phyloP scores from a whole-genome alignment of 208 protist species.

The Angomonas ambiguus region DNA sequence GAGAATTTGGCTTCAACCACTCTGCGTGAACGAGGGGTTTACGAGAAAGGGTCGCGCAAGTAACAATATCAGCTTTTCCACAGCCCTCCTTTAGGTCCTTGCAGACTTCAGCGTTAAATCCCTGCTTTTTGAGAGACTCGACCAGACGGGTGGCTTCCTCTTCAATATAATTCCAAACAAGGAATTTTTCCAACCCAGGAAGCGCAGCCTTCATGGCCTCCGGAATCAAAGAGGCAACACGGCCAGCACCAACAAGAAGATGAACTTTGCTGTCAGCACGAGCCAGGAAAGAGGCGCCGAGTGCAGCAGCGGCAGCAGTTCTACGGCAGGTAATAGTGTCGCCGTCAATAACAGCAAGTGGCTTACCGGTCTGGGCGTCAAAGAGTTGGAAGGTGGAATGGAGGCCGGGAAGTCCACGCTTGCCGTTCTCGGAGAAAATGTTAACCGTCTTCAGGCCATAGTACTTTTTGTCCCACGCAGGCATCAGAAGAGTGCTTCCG shows the following conservation, averaged over 20 bases:
- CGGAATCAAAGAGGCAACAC: slow-evolving; percentile 10
- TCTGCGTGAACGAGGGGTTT: slow-evolving; percentile 7
- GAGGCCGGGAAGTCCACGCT: slow-evolving; percentile 10
- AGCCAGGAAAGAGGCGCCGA: slow-evolving; percentile 11
- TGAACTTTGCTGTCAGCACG: slow-evolving; percentile 5
- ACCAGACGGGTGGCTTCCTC: slow-evolving; percentile 2
- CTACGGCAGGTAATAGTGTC: slow-evolving; percentile 16
- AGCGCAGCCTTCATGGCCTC: slow-evolving; percentile 6
- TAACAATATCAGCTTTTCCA: slow-evolving; percentile 5
- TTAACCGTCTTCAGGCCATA: slow-evolving; percentile 19
- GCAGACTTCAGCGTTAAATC: slow-evolving; percentile 4
- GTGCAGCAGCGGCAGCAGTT: slow-evolving; percentile 12
- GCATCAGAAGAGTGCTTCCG: slow-evolving; percentile 13
- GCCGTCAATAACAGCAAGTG: slow-evolving; percentile 11
- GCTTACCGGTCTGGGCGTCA: slow-evolving; percentile 13
- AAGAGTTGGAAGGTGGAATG: slow-evolving; percentile 15
- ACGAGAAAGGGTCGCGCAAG: slow-evolving; percentile 3
- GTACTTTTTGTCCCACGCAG: slow-evolving; percentile 17
- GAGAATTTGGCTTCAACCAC: slow-evolving; percentile 11
- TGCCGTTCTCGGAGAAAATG: slow-evolving; percentile 12
- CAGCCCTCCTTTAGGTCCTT: slow-evolving; percentile 9
- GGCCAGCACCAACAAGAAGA: slow-evolving; percentile 10
- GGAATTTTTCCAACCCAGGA: slow-evolving; percentile 1
- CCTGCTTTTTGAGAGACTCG: not conserved
- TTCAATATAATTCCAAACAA: slow-evolving; percentile 6